Percentiles rank a stretch among this genome's conserved stretches.
These are phyloP conservation scores for Phaffomyces opuntiae DNA, from an alignment of 805 yeast species.

Conservation along the genomic window DNA sequence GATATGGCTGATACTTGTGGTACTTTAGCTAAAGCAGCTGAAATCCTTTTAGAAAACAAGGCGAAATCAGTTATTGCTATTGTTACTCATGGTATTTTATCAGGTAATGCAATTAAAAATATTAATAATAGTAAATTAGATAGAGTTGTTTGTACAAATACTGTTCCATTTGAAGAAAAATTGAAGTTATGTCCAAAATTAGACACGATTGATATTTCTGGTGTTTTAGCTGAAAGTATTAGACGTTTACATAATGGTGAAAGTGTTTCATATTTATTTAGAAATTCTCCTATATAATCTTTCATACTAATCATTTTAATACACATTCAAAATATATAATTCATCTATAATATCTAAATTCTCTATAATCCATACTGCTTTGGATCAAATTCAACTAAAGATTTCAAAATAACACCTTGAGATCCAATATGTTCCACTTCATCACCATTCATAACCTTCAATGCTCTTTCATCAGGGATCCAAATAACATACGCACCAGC, in stretches of 20 bases:
- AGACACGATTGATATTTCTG: conserved; percentile 63
- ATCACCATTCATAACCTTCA: conserved; percentile 43
- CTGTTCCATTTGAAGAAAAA: conserved; percentile 71
- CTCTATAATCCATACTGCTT: conserved; percentile 35
- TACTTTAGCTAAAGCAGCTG: conserved; percentile 77
- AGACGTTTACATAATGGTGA: conserved; percentile 86
- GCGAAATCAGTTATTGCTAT: conserved; percentile 74
- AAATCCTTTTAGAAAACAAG: conserved; percentile 56
- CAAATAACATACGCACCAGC: conserved; percentile 87
- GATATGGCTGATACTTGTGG: conserved; percentile 93
- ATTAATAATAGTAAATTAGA: conserved; percentile 62
- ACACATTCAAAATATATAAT: neutral
- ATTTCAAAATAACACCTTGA: conserved; percentile 48
- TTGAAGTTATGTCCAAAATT: conserved; percentile 50
- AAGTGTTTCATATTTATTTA: conserved; percentile 73
- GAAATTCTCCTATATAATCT: conserved; percentile 44
- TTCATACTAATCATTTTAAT: neutral
- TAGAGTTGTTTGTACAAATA: conserved; percentile 71
- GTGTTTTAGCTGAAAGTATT: conserved; percentile 73
- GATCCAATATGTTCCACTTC: conserved; percentile 44
- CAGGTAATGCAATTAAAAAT: conserved; percentile 67
- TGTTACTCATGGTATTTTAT: conserved; percentile 75
- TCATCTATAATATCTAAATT: neutral
- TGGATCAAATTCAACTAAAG: conserved; percentile 48
- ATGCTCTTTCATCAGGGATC: conserved; percentile 84